These are phyloP conservation scores for Pseudofabraea citricarpa DNA, from an alignment of 2,329 filamentous ascomycete species.

Conservation along the genomic window DNA sequence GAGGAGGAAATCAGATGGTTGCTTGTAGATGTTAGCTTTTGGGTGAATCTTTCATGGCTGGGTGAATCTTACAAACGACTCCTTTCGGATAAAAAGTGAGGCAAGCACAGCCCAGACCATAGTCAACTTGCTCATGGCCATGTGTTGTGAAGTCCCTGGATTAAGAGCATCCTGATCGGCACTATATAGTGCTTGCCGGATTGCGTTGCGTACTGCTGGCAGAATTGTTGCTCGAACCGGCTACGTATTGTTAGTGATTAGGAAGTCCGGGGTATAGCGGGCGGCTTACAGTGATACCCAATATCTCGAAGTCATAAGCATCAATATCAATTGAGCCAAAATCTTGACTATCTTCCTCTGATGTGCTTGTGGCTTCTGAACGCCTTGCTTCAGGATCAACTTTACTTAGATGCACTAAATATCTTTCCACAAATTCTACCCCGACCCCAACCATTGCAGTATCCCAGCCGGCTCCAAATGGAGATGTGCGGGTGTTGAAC, in stretches of 20 bases:
- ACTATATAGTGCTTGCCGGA: neutral
- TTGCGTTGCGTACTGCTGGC: neutral
- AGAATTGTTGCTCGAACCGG: neutral
- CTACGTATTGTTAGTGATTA: no score
- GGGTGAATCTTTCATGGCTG: no score
- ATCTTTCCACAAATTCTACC: neutral
- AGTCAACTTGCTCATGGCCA: neutral
- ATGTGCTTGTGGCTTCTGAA: neutral
- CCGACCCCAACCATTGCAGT: neutral
- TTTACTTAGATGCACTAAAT: neutral
- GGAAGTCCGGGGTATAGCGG: no score
- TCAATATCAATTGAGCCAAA: conserved; percentile 1
- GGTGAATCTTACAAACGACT: conserved; percentile 15
- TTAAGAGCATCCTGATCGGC: neutral
- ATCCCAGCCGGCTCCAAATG: neutral
- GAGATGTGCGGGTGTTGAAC: neutral
- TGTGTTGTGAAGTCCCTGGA: neutral
- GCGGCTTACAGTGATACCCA: neutral
- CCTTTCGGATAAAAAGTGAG: conserved; percentile 13
- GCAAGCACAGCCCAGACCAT: conserved; percentile 5
- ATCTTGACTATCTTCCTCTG: neutral
- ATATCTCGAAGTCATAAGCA: neutral
- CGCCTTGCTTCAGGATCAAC: conserved; percentile 1
- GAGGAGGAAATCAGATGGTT: conserved; percentile 7
- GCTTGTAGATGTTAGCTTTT: conserved; percentile 36